Percentiles rank a stretch among this genome's conserved stretches.
Conservation (phyloP, 1,284 basidiomycete species). For the Papiliotrema flavescens region DNA sequence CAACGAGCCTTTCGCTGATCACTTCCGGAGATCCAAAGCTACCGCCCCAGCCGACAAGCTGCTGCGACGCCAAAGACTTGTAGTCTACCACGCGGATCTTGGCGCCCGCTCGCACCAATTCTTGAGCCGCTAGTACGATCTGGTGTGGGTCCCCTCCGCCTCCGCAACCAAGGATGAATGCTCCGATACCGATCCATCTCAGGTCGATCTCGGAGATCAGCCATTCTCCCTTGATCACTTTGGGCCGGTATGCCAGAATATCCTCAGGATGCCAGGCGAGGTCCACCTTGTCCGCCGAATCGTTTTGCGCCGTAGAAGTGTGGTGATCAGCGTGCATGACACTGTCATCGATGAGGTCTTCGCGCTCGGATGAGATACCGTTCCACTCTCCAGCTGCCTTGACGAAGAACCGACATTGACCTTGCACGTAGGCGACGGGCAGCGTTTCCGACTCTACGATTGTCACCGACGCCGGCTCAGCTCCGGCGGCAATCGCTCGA, state of each 20-base stretch:
- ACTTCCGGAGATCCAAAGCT: conserved; percentile 56
- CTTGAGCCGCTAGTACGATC: conserved; percentile 12
- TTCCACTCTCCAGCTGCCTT: conserved; percentile 34
- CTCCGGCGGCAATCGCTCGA: conserved; percentile 52
- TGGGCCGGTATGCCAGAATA: conserved; percentile 20
- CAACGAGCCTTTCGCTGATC: conserved; percentile 20
- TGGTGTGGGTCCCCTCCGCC: conserved; percentile 25
- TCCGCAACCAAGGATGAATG: conserved; percentile 28
- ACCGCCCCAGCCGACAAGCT: conserved; percentile 35
- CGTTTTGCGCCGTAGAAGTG: no score
- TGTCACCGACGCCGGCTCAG: conserved; percentile 45
- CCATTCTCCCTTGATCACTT: conserved; percentile 18
- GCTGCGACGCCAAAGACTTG: conserved; percentile 3
- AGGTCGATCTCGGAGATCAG: conserved; percentile 25
- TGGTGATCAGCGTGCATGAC: neutral
- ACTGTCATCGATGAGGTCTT: no score
- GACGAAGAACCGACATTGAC: conserved; percentile 25
- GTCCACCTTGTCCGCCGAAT: neutral
- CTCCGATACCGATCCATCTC: conserved; percentile 23
- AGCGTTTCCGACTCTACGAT: conserved; percentile 52
- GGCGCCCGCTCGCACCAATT: conserved; percentile 18
- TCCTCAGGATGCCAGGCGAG: neutral
- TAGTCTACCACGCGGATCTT: conserved; percentile 21
- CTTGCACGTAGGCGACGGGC: conserved; percentile 24
- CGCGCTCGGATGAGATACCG: no score